A percentile compares a stretch with the other conserved stretches of the same genome.
These are phyloP conservation scores for Botrytis medusae DNA, from an alignment of 2,329 filamentous ascomycete genomes.

Conservation along the genomic window DNA sequence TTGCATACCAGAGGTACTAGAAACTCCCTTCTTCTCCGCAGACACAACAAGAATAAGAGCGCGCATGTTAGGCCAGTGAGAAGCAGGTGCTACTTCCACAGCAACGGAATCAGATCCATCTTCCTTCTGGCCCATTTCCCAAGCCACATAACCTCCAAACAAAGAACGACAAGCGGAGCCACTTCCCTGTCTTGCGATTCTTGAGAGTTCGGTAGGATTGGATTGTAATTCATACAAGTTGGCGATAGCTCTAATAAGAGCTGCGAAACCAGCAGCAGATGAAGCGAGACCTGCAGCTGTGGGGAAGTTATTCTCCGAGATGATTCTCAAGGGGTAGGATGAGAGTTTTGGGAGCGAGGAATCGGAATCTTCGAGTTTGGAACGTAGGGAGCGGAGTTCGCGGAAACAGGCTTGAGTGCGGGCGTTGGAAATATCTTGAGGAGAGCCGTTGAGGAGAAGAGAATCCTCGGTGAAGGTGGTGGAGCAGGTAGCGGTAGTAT, in stretches of 20 bases:
- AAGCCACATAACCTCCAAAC: constrained; percentile 95
- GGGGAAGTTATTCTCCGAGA: constrained; percentile 98
- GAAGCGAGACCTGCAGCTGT: constrained; percentile 87
- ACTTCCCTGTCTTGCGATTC: constrained; percentile 89
- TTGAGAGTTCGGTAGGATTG: constrained; percentile 77
- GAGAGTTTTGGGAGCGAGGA: constrained; percentile 80
- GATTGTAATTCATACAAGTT: constrained; percentile 85
- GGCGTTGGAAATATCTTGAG: constrained; percentile 81
- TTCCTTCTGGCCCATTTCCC: constrained; percentile 72
- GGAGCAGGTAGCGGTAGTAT: constrained; percentile 93
- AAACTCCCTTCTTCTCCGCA: constrained; percentile 93
- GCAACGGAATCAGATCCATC: constrained; percentile 88
- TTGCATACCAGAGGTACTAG: constrained; percentile 93
- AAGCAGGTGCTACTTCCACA: constrained; percentile 81
- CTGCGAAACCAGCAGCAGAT: constrained; percentile 68
- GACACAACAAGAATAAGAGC: constrained; percentile 88
- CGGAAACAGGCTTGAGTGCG: constrained; percentile 94
- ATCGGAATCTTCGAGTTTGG: constrained; percentile 70
- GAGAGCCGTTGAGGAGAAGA: constrained; percentile 79
- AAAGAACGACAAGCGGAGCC: constrained; percentile 91
- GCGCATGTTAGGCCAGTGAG: constrained; percentile 94
- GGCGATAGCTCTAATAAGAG: constrained; percentile 80
- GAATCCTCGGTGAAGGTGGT: constrained; percentile 64
- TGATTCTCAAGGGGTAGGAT: constrained; percentile 73
- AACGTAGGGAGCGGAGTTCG: constrained; percentile 76